Evolutionary conservation across 1,284 basidiomycete species (phyloP).

Genomic region (Ustilago shanxiensis): DNA sequence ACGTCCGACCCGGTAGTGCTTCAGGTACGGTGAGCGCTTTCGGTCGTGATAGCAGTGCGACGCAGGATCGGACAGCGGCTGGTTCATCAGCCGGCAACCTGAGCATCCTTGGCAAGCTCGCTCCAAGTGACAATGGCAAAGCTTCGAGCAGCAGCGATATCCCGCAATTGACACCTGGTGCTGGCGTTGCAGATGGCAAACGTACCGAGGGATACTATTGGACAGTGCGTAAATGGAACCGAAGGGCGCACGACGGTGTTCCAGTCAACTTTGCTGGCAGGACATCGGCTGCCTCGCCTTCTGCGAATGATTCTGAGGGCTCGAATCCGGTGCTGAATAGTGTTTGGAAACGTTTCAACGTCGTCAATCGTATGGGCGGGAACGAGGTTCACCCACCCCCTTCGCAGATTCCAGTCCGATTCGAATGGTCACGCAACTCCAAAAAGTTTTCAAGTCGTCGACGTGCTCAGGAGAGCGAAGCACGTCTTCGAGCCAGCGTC

Average conservation of each 20-base stretch:
- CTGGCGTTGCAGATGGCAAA: slow-evolving; percentile 44
- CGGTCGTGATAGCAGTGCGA: slow-evolving; percentile 14
- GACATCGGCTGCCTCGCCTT: slow-evolving; percentile 5
- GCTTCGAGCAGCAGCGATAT: slow-evolving; percentile 23
- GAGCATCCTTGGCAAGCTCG: slow-evolving; percentile 28
- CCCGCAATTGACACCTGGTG: slow-evolving; percentile 51
- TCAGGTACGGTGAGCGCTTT: slow-evolving; percentile 10
- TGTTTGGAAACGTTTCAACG: slow-evolving; percentile 63
- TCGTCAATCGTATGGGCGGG: slow-evolving; percentile 53
- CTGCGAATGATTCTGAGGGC: slow-evolving; percentile 15
- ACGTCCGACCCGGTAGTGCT: slow-evolving; percentile 21
- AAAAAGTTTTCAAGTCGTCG: slow-evolving; percentile 10
- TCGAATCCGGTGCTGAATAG: slow-evolving; percentile 50
- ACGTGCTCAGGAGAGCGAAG: slow-evolving; percentile 27
- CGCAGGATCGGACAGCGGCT: not conserved
- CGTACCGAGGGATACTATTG: slow-evolving; percentile 64
- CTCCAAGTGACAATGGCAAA: slow-evolving; percentile 5
- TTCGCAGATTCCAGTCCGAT: slow-evolving; percentile 51
- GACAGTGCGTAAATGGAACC: slow-evolving; percentile 61
- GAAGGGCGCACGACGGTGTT: slow-evolving; percentile 36
- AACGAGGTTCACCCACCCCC: slow-evolving; percentile 53
- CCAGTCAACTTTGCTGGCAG: slow-evolving; percentile 19
- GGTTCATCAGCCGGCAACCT: slow-evolving; percentile 1
- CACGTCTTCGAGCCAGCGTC: slow-evolving; percentile 30
- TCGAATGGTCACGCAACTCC: slow-evolving; percentile 66